phyloP scores from a whole-genome alignment of 176 grass and related monocot species.

The Aegilops umbellulata region DNA sequence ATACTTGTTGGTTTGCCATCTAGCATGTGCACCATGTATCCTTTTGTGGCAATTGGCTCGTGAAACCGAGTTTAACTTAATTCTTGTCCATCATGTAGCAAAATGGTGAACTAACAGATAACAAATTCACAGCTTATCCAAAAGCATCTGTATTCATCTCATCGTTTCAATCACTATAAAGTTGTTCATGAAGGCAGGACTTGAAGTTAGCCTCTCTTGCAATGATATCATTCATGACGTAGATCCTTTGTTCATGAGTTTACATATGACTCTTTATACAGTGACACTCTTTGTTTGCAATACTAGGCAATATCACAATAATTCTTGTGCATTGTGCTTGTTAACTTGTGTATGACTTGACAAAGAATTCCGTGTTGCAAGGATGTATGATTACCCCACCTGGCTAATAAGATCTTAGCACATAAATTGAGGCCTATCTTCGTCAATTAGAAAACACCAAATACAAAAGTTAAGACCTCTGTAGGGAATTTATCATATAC shows the following conservation, averaged over 20 bases:
- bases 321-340: constrained; percentile 18
- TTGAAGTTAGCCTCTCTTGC: constrained; percentile 28
- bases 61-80: neutral
- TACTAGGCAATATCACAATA: neutral
- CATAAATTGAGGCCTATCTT: constrained; percentile 14
- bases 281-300: constrained; percentile 27
- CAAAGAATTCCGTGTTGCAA: constrained; percentile 15
- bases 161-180: constrained; percentile 44
- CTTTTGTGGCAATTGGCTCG: neutral
- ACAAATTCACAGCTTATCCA: constrained; percentile 46
- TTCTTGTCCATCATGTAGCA: neutral
- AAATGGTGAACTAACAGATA: constrained; percentile 23
- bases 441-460: neutral
- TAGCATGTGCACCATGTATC: neutral
- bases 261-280: constrained; percentile 9
- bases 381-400: neutral
- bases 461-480: neutral
- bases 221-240: constrained; percentile 28
- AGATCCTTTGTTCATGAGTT: constrained; percentile 9
- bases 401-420: neutral
- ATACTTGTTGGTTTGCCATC: neutral
- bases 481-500: neutral
- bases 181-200: constrained; percentile 28
- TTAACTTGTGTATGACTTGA: neutral
- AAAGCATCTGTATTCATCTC: constrained; percentile 37